Conservation (phyloP, 805 yeast genomes). For the Kregervanrija fluxuum region DNA sequence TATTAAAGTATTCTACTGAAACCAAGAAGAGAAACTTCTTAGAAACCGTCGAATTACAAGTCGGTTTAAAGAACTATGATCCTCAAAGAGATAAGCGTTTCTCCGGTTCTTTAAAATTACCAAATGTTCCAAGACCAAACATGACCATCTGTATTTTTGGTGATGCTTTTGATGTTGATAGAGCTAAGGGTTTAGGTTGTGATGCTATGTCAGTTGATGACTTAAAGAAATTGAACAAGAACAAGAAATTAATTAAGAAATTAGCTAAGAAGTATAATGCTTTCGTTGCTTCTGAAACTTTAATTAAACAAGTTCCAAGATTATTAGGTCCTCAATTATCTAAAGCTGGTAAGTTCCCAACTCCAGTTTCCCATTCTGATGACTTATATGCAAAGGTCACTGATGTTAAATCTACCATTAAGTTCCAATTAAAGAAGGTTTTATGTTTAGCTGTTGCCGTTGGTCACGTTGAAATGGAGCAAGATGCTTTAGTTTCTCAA, state of each 20-base stretch:
- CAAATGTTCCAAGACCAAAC: constrained; percentile 99
- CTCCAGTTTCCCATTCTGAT: constrained; percentile 99
- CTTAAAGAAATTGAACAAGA: constrained; percentile 99
- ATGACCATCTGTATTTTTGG: constrained; percentile 99
- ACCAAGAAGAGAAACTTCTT: constrained; percentile 99
- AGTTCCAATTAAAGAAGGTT: constrained; percentile 99
- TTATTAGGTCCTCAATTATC: constrained; percentile 99
- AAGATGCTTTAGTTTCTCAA: constrained; percentile 93
- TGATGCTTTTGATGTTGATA: constrained; percentile 99
- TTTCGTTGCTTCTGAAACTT: constrained; percentile 97
- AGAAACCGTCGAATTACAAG: constrained; percentile 99
- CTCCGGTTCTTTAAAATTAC: constrained; percentile 98
- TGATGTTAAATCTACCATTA: constrained; percentile 98
- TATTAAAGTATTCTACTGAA: constrained; percentile 83
- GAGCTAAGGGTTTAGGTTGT: constrained; percentile 98
- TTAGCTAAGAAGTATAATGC: constrained; percentile 99
- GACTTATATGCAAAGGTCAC: constrained; percentile 92
- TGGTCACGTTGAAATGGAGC: constrained; percentile 99
- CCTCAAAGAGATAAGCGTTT: constrained; percentile 99
- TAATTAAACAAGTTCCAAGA: constrained; percentile 99
- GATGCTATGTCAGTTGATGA: constrained; percentile 99
- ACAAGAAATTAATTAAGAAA: constrained; percentile 99
- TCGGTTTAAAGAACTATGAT: constrained; percentile 99
- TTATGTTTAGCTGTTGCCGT: constrained; percentile 99
- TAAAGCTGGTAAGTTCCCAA: constrained; percentile 99